phyloP scores from a whole-genome alignment of 2,329 filamentous ascomycete species.

The Chaetomiaceae sp. region DNA sequence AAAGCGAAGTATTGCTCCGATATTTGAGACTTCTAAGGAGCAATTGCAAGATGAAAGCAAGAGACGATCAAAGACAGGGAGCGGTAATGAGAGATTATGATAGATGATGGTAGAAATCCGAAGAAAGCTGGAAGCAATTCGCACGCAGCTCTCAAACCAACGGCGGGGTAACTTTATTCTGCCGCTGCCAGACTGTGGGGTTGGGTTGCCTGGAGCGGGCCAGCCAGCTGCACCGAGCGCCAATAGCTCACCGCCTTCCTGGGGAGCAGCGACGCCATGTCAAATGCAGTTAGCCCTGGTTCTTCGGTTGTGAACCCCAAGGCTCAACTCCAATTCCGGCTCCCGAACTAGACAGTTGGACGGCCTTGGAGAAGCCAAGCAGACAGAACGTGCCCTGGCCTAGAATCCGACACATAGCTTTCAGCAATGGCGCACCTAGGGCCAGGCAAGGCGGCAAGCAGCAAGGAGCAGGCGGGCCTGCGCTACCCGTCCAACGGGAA shows the following conservation, averaged over 20 bases:
- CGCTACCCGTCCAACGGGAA: constrained; percentile 90
- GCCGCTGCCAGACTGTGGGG: too few relatives aligned
- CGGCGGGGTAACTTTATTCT: constrained; percentile 10
- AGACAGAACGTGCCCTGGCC: too few relatives aligned
- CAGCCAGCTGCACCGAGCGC: too few relatives aligned
- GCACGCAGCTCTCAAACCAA: not conserved
- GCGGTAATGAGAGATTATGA: too few relatives aligned
- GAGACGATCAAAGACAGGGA: too few relatives aligned
- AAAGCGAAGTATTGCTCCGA: too few relatives aligned
- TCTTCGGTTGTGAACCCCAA: not conserved
- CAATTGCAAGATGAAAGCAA: too few relatives aligned
- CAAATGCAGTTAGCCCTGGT: not conserved
- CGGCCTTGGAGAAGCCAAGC: too few relatives aligned
- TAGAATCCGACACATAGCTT: not conserved
- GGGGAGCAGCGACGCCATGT: not conserved
- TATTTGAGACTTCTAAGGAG: too few relatives aligned
- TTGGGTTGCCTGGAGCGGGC: too few relatives aligned
- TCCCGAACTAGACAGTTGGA: too few relatives aligned
- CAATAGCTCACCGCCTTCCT: constrained; percentile 4
- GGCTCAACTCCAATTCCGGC: too few relatives aligned
- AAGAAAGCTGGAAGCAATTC: not conserved
- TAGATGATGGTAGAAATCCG: not conserved
- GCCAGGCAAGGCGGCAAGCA: constrained; percentile 36
- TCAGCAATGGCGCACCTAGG: constrained; percentile 48
- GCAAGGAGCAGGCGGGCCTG: constrained; percentile 56